Base-by-base conservation (phyloP, 106 monocot genomes). In the Allium cepa region DNA sequence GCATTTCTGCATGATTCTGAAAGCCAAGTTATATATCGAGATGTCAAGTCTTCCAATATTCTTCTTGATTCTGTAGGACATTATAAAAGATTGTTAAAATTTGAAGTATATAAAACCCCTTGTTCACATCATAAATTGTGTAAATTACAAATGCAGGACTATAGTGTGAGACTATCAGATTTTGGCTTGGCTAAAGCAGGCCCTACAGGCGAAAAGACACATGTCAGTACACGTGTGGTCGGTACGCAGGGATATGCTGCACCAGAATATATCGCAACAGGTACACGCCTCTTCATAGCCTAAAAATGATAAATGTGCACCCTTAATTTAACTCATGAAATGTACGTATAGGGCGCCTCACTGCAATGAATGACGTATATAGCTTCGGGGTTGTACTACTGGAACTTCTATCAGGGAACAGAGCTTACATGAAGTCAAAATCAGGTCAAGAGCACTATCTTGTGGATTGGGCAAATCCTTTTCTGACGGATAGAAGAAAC, bases 131-230 rank as follows among this genome's bases (percentile, higher is more conserved):
- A 8, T 55, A 12, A 13, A 55, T 36, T 36, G 36, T 36, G 5
- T 36, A 36, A 36, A 16, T 3, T 56, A 56, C 56, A 60, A 46
- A 17, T 73, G 52, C 78, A 93, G 93, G 89, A 89, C 8, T 93
- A 71, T 47, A 82, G 80, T 69, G 77, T 81, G 8, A 94, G 89
- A 47, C 81, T 94, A 62, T 94, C 89, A 10, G 93, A 90, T 72
- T 94, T 94, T 72, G 93, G 93, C 16, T 72, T 94, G 77, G 93
- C 93, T 49, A 94, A 87, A 82, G 93, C 78, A 55, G 93, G 93
- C 4, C 93, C 93, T 5, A 94, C 93, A 2, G 93, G 93, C 1
- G 93, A 94, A 73, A 86, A 22, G 26, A 94, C 93, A 50, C 93
- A 94, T 78, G 83, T 94, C 4, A 86, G 86, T 13, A 94, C 93